These are phyloP conservation scores for Datisca glomerata DNA, from an alignment of 306 rosid species.

Conservation along the genomic window DNA sequence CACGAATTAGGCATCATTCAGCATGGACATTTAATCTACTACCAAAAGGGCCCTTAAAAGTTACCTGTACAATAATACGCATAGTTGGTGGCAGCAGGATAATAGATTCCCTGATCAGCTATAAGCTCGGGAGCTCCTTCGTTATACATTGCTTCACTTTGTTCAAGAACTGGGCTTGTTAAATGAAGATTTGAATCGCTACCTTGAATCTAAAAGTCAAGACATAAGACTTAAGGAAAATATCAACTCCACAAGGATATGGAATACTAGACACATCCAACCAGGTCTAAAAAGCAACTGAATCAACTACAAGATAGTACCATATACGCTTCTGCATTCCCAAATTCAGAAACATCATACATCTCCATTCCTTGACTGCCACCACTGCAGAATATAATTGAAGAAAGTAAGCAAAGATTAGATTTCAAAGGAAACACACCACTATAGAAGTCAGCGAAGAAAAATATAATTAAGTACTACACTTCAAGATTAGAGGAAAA, in stretches of 20 bases:
- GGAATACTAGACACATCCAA: not conserved
- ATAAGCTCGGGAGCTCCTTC: constrained; percentile 78
- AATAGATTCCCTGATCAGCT: constrained; percentile 73
- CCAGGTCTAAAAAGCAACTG: not conserved
- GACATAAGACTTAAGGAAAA: constrained; percentile 5
- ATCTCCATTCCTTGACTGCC: constrained; percentile 56
- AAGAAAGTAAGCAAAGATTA: constrained; percentile 15
- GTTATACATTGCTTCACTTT: constrained; percentile 52
- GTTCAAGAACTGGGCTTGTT: constrained; percentile 41
- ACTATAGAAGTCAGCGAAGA: not conserved
- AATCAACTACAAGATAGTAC: constrained; percentile 18
- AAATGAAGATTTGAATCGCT: constrained; percentile 41
- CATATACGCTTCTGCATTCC: constrained; percentile 41
- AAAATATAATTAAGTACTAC: too few species aligned
- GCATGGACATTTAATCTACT: constrained; percentile 1
- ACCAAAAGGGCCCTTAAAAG: not conserved
- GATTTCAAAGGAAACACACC: too few species aligned
- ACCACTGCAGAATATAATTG: constrained; percentile 33
- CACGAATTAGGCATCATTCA: constrained; percentile 12
- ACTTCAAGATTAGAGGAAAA: too few species aligned
- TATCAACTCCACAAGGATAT: not conserved
- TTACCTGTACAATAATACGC: constrained; percentile 92
- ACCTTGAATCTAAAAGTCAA: constrained; percentile 46
- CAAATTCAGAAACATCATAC: constrained; percentile 39
- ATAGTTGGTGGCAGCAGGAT: constrained; percentile 83